phyloP scores from a whole-genome alignment of 2,329 filamentous ascomycete genomes.

The Aspergillus awamori region DNA sequence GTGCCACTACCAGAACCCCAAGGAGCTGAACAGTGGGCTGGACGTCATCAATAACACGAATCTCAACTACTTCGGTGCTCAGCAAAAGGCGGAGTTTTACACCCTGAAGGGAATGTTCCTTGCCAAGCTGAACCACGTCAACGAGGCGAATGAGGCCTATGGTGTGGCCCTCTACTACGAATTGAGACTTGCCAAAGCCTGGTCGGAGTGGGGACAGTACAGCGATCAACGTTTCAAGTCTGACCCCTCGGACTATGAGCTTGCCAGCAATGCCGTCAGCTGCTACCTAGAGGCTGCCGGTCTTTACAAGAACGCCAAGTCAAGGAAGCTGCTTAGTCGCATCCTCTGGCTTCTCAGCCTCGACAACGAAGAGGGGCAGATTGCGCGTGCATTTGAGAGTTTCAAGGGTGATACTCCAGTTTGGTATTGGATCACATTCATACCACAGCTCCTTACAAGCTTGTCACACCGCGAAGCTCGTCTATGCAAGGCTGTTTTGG shows the following conservation, averaged over 20 bases:
- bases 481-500: slow-evolving; percentile 80
- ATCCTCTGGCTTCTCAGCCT: slow-evolving; percentile 95
- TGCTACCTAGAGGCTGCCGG: slow-evolving; percentile 96
- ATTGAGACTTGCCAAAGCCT: slow-evolving; percentile 91
- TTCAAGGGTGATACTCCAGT: slow-evolving; percentile 97
- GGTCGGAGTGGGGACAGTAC: slow-evolving; percentile 99
- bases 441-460: slow-evolving; percentile 91
- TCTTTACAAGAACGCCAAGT: slow-evolving; percentile 96
- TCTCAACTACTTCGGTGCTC: slow-evolving; percentile 92
- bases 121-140: slow-evolving; percentile 86
- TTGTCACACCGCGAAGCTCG: slow-evolving; percentile 88
- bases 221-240: slow-evolving; percentile 96
- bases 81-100: slow-evolving; percentile 98
- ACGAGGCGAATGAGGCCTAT: slow-evolving; percentile 90
- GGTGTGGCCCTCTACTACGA: slow-evolving; percentile 96
- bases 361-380: slow-evolving; percentile 81
- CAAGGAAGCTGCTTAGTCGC: slow-evolving; percentile 86
- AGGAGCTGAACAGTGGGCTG: slow-evolving; percentile 86
- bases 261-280: slow-evolving; percentile 87
- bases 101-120: slow-evolving; percentile 99
- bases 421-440: slow-evolving; percentile 99
- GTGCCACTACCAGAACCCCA: slow-evolving; percentile 95
- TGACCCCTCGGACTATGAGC: slow-evolving; percentile 76
- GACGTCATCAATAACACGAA: slow-evolving; percentile 99
- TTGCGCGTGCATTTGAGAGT: slow-evolving; percentile 86